phyloP scores from a whole-genome alignment of 306 rosid species.

The Quercus variabilis region DNA sequence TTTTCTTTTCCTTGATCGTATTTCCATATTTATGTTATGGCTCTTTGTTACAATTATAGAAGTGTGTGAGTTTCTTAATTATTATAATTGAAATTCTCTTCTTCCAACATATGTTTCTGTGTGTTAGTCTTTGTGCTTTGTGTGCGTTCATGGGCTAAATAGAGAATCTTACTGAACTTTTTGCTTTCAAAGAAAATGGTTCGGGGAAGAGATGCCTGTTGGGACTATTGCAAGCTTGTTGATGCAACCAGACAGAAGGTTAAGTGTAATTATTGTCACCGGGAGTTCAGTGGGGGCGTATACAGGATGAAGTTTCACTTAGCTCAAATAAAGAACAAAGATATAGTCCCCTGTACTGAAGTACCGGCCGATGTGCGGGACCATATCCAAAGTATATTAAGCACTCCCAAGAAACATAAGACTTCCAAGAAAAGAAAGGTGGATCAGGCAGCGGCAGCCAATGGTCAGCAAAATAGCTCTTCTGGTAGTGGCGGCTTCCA shows the following conservation, averaged over 20 bases:
- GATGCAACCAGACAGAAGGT: slow-evolving; percentile 70
- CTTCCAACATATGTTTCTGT: not conserved
- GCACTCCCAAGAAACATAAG: slow-evolving; percentile 62
- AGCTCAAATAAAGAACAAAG: slow-evolving; percentile 79
- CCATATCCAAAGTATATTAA: slow-evolving; percentile 54
- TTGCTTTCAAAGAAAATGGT: slow-evolving; percentile 47
- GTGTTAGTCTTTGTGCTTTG: not conserved
- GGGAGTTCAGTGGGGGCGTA: slow-evolving; percentile 79
- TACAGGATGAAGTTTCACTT: slow-evolving; percentile 86
- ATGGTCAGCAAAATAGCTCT: slow-evolving; percentile 54
- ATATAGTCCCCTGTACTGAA: slow-evolving; percentile 60
- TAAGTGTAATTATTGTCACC: slow-evolving; percentile 62
- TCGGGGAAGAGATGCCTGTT: slow-evolving; percentile 79
- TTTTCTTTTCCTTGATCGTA: not conserved
- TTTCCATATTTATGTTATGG: not conserved
- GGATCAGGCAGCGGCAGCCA: slow-evolving; percentile 38
- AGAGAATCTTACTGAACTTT: slow-evolving; percentile 13
- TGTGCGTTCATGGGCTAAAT: not conserved
- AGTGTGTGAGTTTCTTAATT: not conserved
- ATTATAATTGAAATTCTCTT: not conserved
- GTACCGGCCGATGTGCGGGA: slow-evolving; percentile 63
- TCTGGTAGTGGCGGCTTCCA: slow-evolving; percentile 60
- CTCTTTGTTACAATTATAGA: not conserved
- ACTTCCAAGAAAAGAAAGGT: slow-evolving; percentile 51
- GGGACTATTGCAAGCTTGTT: slow-evolving; percentile 70